phyloP scores from a whole-genome alignment of 345 rosid species.

The Boechera divaricarpa region DNA sequence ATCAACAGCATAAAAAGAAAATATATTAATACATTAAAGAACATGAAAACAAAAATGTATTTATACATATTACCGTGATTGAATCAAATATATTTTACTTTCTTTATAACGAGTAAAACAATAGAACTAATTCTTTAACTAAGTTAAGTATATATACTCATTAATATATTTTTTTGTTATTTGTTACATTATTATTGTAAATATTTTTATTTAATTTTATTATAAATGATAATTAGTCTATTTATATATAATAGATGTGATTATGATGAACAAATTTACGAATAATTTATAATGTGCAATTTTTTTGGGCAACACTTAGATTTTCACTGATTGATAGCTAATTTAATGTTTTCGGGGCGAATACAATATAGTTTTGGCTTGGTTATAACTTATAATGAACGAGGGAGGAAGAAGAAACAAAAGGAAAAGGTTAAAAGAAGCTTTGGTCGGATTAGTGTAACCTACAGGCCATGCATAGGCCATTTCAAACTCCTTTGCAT shows the following conservation, averaged over 20 bases:
- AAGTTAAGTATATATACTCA: background rate
- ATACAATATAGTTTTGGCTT: slow-evolving; percentile 1
- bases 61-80: background rate
- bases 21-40: background rate
- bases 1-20: background rate
- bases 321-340: background rate
- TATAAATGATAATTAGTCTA: too few species aligned
- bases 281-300: too few species aligned
- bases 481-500: slow-evolving; percentile 46
- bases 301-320: too few species aligned
- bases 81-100: background rate
- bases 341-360: background rate
- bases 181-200: too few species aligned
- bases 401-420: slow-evolving; percentile 20
- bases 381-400: slow-evolving; percentile 26
- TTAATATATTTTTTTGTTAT: background rate
- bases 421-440: slow-evolving; percentile 42
- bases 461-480: slow-evolving; percentile 71
- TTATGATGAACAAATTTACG: too few species aligned
- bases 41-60: background rate
- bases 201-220: too few species aligned
- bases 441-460: slow-evolving; percentile 52
- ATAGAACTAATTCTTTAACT: background rate
- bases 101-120: background rate
- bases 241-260: too few species aligned